These are phyloP conservation scores for Hibiscus mutabilis DNA, from an alignment of 345 rosid genomes.

Conservation along the genomic window DNA sequence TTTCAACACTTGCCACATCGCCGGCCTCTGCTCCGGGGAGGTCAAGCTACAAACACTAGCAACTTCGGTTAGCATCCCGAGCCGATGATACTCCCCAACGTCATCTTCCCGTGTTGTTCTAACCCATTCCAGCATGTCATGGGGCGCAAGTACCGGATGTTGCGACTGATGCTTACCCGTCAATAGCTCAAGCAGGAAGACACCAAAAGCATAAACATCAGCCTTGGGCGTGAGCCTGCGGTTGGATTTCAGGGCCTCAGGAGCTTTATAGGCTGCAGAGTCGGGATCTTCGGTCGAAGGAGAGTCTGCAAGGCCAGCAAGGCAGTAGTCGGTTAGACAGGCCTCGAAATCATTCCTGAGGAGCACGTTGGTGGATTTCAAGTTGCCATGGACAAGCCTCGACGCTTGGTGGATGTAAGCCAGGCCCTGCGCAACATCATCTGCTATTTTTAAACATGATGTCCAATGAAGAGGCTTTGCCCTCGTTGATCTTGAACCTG, in stretches of 20 bases:
- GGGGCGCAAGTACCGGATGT: conserved; percentile 71
- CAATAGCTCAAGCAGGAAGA: conserved; percentile 71
- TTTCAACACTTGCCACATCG: conserved; percentile 84
- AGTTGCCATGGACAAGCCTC: conserved; percentile 72
- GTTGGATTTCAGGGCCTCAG: conserved; percentile 67
- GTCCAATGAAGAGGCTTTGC: conserved; percentile 97
- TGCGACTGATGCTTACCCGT: conserved; percentile 73
- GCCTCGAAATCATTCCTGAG: conserved; percentile 94
- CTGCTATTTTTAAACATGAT: conserved; percentile 95
- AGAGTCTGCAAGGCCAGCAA: conserved; percentile 56
- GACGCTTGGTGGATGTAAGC: conserved; percentile 86
- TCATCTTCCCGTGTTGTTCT: conserved; percentile 56
- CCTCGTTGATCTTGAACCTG: conserved; percentile 81
- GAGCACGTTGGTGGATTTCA: conserved; percentile 79
- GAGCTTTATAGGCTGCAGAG: conserved; percentile 60
- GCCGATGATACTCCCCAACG: conserved; percentile 44
- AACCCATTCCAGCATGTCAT: conserved; percentile 81
- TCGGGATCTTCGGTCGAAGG: conserved; percentile 58
- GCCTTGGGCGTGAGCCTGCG: conserved; percentile 54
- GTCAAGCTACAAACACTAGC: conserved; percentile 76
- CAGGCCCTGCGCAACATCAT: conserved; percentile 85
- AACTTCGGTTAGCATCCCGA: conserved; percentile 78
- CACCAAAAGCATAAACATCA: conserved; percentile 83
- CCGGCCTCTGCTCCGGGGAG: conserved; percentile 86
- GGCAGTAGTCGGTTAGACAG: conserved; percentile 77